Base-by-base conservation (phyloP, 768 basidiomycete genomes). In the Podaxis pistillaris region DNA sequence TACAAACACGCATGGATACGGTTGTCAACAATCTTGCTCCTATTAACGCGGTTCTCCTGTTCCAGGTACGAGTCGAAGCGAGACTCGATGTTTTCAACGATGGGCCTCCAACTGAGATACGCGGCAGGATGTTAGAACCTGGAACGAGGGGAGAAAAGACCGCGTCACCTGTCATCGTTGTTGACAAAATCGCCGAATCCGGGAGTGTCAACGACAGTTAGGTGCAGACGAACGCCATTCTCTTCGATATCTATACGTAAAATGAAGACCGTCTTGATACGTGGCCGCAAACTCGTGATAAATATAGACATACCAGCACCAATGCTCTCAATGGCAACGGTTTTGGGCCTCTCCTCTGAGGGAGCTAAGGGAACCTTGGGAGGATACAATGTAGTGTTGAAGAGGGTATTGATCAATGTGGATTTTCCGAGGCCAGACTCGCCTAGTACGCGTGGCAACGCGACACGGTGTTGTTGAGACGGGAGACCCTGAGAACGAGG, bases 131-230 rank as follows among this genome's bases (percentile, higher is more conserved):
- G 65, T 65, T 58, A 68, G 60, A 54, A 56, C 57, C 19, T 44
- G 54, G 68, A 67, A 63, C 22, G 59, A 60, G 24, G 17, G 56
- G 47, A 70, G 56, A 65, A 63, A 60, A 62, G 58, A 58, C 59
- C 57, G 62, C 55, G 68, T 67, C 65, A 94, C 94, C 95, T 95
- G 72, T 97, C 94, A 69, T 97, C 94, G 75, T 99, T 99, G 83
- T 99, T 98, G 72, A 98, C 96, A 75, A 97, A 98, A 75, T 99
- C 97, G 64, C 97, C 97, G 71, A 98, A 99, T 37, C 97, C 97
- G 61, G 97, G 97, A 30, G 96, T 99, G 74, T 99, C 97, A 66
- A 99, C 97, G 65, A 99, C 96, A n/a, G 95, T 98, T 61, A 99
- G 79, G 72, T 95, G 94, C 49, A 98, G 86, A 68, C 96, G 87